Evolutionary conservation across 2,329 filamentous ascomycete genomes (phyloP), one percentile per base, ranked within the genome.

Genomic region (Sporothrix globosa): DNA sequence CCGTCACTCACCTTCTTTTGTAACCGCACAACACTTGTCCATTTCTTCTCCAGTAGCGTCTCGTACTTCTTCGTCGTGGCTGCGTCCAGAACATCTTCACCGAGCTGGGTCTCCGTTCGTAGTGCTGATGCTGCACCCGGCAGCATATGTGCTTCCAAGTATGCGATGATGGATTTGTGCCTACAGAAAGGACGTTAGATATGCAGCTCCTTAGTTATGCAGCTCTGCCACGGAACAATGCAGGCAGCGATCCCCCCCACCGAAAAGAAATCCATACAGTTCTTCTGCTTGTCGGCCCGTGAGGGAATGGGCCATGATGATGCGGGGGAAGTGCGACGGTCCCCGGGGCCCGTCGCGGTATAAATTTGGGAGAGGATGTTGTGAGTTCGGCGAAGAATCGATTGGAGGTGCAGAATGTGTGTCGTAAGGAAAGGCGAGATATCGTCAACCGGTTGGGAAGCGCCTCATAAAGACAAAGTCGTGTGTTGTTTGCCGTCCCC

Each of bases 41-140:
- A 98, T 84, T 98, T 98, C 87, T 97, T 97, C 85, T 98, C 95
- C 75, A 98, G 82, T 39, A 98, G 82, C 1, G 92, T 92, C 81
- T 97, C 93, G 82, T 97, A 98, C 82, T 97, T 97, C 84, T 97
- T 97, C 68, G 90, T 87, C 24, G 92, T 97, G 21, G 87, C 86
- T 73, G 91, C 85, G 78, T 97, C 93, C 76, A 96, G 94, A 63
- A 82, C 82, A 69, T 87, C 81, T 6, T 68, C 68, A 67, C 89
- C 86, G 4, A 97, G 86, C 69, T 86, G 85, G n/a, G 92, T 82
- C 80, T 97, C 94, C 77, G 91, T 86, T 73, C 93, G 88, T 72
- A 97, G 83, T 30, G 91, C 87, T 58, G 88, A 83, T 54, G 92
- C 91, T 73, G 87, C 90, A 70, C 88, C 88, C 39, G 88, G 82